phyloP scores from a whole-genome alignment of 345 rosid species.

The Linum lewisii region DNA sequence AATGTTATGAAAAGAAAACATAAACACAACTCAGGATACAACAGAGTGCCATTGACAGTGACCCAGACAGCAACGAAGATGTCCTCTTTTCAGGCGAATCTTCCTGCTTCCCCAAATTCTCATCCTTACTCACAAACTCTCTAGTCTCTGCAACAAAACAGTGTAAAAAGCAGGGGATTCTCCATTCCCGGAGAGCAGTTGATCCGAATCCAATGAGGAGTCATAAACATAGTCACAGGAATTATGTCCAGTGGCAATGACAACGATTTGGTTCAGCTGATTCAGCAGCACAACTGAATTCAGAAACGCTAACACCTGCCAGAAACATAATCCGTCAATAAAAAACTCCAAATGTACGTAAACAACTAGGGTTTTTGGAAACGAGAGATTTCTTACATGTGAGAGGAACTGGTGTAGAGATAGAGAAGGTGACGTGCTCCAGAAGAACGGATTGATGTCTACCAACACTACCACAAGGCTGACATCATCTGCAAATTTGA shows the following conservation, averaged over 20 bases:
- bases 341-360: not conserved
- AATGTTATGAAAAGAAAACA: constrained; percentile 4
- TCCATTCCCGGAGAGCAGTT: constrained; percentile 28
- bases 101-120: constrained; percentile 35
- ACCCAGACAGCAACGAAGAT: constrained; percentile 74
- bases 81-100: constrained; percentile 25
- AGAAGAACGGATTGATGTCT: constrained; percentile 80
- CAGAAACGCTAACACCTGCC: constrained; percentile 75
- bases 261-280: constrained; percentile 73
- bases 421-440: constrained; percentile 48
- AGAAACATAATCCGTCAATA: not conserved
- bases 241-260: constrained; percentile 77
- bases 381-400: constrained; percentile 40
- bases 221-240: constrained; percentile 73
- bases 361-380: constrained; percentile 13
- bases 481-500: constrained; percentile 57
- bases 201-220: constrained; percentile 39
- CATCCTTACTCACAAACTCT: constrained; percentile 57
- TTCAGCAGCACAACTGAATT: constrained; percentile 60
- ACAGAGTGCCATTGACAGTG: constrained; percentile 93
- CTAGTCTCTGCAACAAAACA: constrained; percentile 50
- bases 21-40: constrained; percentile 54
- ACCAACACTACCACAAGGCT: constrained; percentile 67
- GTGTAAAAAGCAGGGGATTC: constrained; percentile 44
- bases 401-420: constrained; percentile 68